These are phyloP conservation scores for Ramaria rubella DNA, from an alignment of 768 basidiomycete genomes.

Conservation along the genomic window DNA sequence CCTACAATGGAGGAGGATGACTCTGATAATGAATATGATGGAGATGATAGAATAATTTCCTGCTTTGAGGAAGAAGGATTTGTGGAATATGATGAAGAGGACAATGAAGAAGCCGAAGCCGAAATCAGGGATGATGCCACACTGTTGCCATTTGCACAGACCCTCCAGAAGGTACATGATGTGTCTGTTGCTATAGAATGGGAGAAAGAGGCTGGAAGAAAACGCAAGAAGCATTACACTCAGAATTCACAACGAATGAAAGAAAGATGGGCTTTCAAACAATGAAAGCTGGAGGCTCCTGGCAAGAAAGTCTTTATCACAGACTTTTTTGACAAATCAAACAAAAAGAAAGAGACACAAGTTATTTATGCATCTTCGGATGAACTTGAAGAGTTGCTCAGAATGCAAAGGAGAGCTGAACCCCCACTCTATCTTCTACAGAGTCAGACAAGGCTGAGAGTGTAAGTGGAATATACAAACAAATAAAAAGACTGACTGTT, in stretches of 20 bases:
- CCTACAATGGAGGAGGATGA: neutral
- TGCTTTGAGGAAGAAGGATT: neutral
- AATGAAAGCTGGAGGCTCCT: neutral
- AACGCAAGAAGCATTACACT: neutral
- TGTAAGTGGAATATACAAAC: neutral
- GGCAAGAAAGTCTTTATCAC: neutral
- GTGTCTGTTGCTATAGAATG: neutral
- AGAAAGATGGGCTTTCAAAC: neutral
- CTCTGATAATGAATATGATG: neutral
- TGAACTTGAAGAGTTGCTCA: no score
- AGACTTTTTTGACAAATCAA: neutral
- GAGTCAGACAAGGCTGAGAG: neutral
- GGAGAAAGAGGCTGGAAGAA: neutral
- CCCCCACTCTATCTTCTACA: no score
- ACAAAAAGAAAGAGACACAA: neutral
- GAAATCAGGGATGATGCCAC: slow-evolving; percentile 3
- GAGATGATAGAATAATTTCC: neutral
- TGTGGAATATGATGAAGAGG: neutral
- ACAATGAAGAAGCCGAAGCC: neutral
- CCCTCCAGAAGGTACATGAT: no score
- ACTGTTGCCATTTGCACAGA: neutral
- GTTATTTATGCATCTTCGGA: no score
- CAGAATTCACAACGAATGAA: slow-evolving; percentile 2
- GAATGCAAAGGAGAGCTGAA: neutral
- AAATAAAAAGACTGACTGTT: slow-evolving; percentile 14